Base-by-base conservation (phyloP, 2,329 filamentous ascomycete species). In the Epicoccum sorghinum region DNA sequence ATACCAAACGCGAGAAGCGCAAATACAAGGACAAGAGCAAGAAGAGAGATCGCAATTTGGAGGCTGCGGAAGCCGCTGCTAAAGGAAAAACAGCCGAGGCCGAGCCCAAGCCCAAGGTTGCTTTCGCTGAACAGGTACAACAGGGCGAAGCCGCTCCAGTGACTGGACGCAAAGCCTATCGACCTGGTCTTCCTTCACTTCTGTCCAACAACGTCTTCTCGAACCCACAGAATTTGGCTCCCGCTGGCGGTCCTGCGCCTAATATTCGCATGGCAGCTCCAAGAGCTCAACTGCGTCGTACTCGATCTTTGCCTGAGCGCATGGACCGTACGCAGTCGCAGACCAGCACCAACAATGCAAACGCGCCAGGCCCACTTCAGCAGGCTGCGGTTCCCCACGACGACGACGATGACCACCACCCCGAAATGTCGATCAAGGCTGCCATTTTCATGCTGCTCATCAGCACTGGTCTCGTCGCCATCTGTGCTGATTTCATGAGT, bases 401-500 rank as follows among this genome's bases (percentile, higher is more conserved):
- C 7, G 57, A 63, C 1, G 69, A 63, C 1, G 72, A 65, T 22
- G 69, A 76, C 18, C 65, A 70, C 8, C 60, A 67, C 30, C 72
- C 67, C 4, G 61, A 67, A n/a, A 83, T 85, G 81, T 85, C 83
- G 12, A 80, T 82, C 40, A 85, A 82, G 23, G 78, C 82, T 1
- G 82, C 83, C 8, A 74, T 85, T 23, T 77, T 85, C 50, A 78
- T 85, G 70, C 73, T 86, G 24, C 67, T 85, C 18, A 67, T 81
- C 49, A 82, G 80, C 4, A 85, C 83, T 2, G 82, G 71, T 12
- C 74, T 86, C 2, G 83, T 86, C 13, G 89, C 89, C 36, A 74
- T 84, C 38, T 85, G 83, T 60, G 83, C 83, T 43, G 90, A 93
- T 71, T 91, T 88, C 76, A 85, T 93, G 75, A 89, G 91, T 25